Evolutionary conservation across 768 basidiomycete species (phyloP).

Genomic region (Phaeolepiota aurea): DNA sequence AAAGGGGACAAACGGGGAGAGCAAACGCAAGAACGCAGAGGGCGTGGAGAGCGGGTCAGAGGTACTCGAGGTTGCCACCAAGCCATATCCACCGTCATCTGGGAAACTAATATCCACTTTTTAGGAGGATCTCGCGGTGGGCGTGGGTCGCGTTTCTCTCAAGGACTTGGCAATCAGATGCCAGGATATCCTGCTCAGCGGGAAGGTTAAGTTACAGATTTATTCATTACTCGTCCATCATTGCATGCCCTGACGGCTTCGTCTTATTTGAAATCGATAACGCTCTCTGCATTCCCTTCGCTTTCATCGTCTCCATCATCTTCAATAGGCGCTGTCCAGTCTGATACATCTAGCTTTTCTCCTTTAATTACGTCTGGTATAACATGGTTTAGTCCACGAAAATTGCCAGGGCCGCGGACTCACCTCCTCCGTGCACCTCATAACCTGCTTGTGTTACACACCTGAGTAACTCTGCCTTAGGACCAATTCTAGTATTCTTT

Average conservation of each 20-base stretch:
- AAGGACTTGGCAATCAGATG: slow-evolving; percentile 81
- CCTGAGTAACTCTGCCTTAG: slow-evolving; percentile 56
- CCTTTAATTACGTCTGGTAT: slow-evolving; percentile 41
- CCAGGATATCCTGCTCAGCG: slow-evolving; percentile 28
- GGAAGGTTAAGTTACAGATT: slow-evolving; percentile 13
- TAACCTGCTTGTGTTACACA: slow-evolving; percentile 76
- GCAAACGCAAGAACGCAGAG: slow-evolving; percentile 69
- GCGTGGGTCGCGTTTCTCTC: slow-evolving; percentile 73
- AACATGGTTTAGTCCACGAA: slow-evolving; percentile 1
- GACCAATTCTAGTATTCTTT: slow-evolving; percentile 62
- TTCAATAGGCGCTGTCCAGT: slow-evolving; percentile 22
- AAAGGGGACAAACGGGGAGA: slow-evolving; percentile 79
- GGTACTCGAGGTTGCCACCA: slow-evolving; percentile 46
- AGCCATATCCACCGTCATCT: background rate
- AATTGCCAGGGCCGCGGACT: slow-evolving; percentile 7
- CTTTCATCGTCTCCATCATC: slow-evolving; percentile 7
- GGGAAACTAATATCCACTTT: background rate
- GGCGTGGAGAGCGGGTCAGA: slow-evolving; percentile 62
- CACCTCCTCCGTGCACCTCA: slow-evolving; percentile 60
- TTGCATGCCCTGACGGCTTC: no score
- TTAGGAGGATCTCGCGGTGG: slow-evolving; percentile 56
- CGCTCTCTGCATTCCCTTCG: slow-evolving; percentile 7
- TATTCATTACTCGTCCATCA: no score
- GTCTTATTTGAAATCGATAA: no score
- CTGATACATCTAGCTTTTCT: slow-evolving; percentile 27